These are phyloP conservation scores for Oenanthe javanica DNA, from an alignment of 140 eudicot genomes.

Conservation along the genomic window DNA sequence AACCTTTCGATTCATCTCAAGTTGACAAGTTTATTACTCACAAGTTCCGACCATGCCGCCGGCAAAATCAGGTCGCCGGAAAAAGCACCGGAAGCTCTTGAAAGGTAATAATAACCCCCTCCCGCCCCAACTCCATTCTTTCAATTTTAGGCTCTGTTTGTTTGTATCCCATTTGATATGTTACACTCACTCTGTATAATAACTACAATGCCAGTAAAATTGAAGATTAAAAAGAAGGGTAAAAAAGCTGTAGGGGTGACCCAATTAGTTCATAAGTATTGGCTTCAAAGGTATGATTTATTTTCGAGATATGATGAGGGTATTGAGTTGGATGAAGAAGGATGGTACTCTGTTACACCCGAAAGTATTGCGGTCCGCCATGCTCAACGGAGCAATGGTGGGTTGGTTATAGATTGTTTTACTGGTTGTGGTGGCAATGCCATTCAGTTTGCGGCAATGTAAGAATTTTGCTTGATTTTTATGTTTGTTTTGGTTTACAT, in stretches of 20 bases:
- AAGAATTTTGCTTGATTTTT: constrained; percentile 12
- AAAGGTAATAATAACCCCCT: not conserved
- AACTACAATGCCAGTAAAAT: constrained; percentile 14
- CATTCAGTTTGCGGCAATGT: constrained; percentile 70
- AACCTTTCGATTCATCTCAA: no score
- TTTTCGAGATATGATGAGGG: constrained; percentile 64
- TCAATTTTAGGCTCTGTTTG: not conserved
- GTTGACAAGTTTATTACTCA: no score
- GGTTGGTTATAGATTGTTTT: constrained; percentile 60
- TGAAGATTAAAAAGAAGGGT: constrained; percentile 20
- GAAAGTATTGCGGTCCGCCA: constrained; percentile 65
- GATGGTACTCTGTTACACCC: constrained; percentile 89
- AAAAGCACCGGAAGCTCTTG: not conserved
- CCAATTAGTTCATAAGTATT: constrained; percentile 45
- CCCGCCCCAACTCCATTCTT: not conserved
- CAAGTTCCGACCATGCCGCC: not conserved
- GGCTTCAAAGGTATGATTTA: constrained; percentile 60
- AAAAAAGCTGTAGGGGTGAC: constrained; percentile 22
- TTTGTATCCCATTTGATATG: not conserved
- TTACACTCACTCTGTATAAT: not conserved
- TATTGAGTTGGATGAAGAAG: constrained; percentile 65
- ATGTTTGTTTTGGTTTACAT: not conserved
- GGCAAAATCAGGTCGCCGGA: not conserved
- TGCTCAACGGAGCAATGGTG: constrained; percentile 47
- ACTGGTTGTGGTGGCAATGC: constrained; percentile 83